A percentile compares a stretch with the other conserved stretches of the same genome.
Conservation (phyloP, 2,329 filamentous ascomycete genomes). For the Pezicula radicicola region DNA sequence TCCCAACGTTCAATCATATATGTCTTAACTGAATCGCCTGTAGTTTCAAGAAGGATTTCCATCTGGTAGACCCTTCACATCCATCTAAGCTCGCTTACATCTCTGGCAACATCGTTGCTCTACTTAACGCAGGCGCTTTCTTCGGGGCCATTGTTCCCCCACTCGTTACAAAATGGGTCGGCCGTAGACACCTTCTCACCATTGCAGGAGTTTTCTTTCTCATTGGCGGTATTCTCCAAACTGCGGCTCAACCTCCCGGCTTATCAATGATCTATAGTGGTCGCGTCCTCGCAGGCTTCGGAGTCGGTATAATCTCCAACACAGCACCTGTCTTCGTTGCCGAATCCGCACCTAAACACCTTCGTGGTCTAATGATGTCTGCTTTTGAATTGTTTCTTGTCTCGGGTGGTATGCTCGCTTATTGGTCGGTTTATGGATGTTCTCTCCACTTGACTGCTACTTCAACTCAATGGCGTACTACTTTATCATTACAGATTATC, state of each 20-base stretch:
- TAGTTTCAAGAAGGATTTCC: constrained; percentile 10
- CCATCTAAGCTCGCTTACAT: not conserved
- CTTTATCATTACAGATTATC: constrained; percentile 40
- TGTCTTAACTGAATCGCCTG: not conserved
- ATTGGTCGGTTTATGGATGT: constrained; percentile 36
- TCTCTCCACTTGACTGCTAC: constrained; percentile 30
- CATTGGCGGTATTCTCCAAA: constrained; percentile 19
- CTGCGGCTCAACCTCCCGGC: constrained; percentile 7
- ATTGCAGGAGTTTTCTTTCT: constrained; percentile 39
- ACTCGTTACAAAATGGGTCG: constrained; percentile 42
- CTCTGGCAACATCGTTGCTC: constrained; percentile 38
- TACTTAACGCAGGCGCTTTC: constrained; percentile 50
- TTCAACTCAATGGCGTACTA: constrained; percentile 48
- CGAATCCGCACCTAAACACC: constrained; percentile 44
- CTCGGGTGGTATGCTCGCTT: constrained; percentile 36
- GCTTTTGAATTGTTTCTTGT: constrained; percentile 45
- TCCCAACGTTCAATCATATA: not conserved
- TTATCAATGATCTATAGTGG: constrained; percentile 18
- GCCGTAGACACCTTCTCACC: constrained; percentile 42
- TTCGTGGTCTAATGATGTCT: constrained; percentile 39
- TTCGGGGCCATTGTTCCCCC: constrained; percentile 47
- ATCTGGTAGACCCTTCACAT: not conserved
- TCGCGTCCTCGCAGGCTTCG: constrained; percentile 27
- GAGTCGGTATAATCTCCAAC: constrained; percentile 37
- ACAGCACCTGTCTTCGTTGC: constrained; percentile 40